Evolutionary conservation across 495 filamentous ascomycete species (phyloP).

Genomic region (Annulohypoxylon maeteangense): DNA sequence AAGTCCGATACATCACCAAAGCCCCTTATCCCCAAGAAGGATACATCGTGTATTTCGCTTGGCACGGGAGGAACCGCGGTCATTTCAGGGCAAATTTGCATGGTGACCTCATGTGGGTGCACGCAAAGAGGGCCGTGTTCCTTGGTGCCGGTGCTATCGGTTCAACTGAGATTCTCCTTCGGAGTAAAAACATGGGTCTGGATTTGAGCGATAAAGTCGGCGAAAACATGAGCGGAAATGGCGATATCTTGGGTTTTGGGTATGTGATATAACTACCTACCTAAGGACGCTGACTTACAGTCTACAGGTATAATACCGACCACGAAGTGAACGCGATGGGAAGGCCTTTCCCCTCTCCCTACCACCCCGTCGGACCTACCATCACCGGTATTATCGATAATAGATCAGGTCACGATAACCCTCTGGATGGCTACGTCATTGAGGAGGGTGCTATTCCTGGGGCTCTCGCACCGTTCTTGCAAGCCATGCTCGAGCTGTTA

Average conservation of each 20-base stretch:
- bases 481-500: slow-evolving; percentile 65
- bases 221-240: slow-evolving; percentile 73
- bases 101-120: slow-evolving; percentile 75
- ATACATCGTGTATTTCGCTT: slow-evolving; percentile 73
- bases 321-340: slow-evolving; percentile 67
- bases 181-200: slow-evolving; percentile 69
- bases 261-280: slow-evolving; percentile 38
- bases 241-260: slow-evolving; percentile 73
- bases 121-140: slow-evolving; percentile 69
- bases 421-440: slow-evolving; percentile 71
- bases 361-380: slow-evolving; percentile 69
- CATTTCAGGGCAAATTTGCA: slow-evolving; percentile 67
- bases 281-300: slow-evolving; percentile 19
- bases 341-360: slow-evolving; percentile 55
- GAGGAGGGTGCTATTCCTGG: slow-evolving; percentile 72
- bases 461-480: slow-evolving; percentile 65
- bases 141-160: slow-evolving; percentile 70
- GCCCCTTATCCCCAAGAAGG: slow-evolving; percentile 57
- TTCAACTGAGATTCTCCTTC: slow-evolving; percentile 73
- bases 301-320: slow-evolving; percentile 65
- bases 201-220: slow-evolving; percentile 67
- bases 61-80: slow-evolving; percentile 69
- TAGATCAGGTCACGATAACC: slow-evolving; percentile 61
- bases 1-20: slow-evolving; percentile 72
- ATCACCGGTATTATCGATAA: slow-evolving; percentile 74